Evolutionary conservation across 805 yeast species (phyloP), one percentile per base, ranked within the genome.

Genomic region (Saccharomycopsis sp.): DNA sequence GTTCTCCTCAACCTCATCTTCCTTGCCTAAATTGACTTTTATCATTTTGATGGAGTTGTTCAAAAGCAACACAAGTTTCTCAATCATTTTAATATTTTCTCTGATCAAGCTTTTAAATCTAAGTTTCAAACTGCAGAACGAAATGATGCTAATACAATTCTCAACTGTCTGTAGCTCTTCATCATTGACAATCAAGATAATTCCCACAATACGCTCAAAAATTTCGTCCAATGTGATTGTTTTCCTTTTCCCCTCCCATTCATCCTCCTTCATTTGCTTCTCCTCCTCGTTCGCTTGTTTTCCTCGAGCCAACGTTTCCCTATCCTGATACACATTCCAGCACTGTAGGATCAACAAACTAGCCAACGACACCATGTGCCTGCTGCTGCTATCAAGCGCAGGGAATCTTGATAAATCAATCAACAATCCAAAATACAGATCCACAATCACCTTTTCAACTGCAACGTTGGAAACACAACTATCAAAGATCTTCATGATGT

Each of bases 41-140:
- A 25, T 9, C 9, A n/a, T 25, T n/a, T 25, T 25, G 12, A 42
- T 18, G 6, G 34, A 39, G 8, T 31, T 32, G 36, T 15, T 17
- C 43, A 44, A 17, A 22, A 39, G 18, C 26, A 35, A 34, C 3
- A 53, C 38, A 4, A 67, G 30, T 4, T 38, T 36, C 3, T 54
- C 54, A 5, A 64, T 48, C 3, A 62, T 49, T 13, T 43, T 48
- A n/a, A 54, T 55, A 45, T 67, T 63, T n/a, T 44, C 36, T 48
- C 76, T 55, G 5, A 71, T 18, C n/a, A 38, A 23, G 9, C 53
- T 50, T 39, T 62, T 63, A 4, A 64, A 50, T 4, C 54, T 43
- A 8, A 55, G 46, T 41, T 63, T 65, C 27, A 70, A 54, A 3
- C 62, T 58, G 5, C 65, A 38, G 29, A 55, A 60, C 6, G 65